Percentiles rank a stretch among this genome's conserved stretches.
Evolutionary conservation across 768 basidiomycete species (phyloP).

Genomic region (Guyanaporus albipodus): DNA sequence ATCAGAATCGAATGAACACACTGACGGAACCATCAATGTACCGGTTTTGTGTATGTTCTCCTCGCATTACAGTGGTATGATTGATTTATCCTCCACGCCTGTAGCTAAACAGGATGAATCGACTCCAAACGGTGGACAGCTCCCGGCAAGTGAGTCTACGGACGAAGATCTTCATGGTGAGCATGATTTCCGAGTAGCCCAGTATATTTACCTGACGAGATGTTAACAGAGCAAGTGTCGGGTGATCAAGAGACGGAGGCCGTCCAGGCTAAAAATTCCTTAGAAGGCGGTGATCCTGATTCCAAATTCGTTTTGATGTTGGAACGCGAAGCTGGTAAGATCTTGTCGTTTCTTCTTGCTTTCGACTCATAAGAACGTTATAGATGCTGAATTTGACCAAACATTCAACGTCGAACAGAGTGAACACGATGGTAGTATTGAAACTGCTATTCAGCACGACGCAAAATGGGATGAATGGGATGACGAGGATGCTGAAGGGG

Average conservation of each 20-base stretch:
- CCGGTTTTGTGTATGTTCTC: not conserved
- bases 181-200: not conserved
- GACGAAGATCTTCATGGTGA: constrained; percentile 8
- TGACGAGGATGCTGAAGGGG: constrained; percentile 43
- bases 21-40: not conserved
- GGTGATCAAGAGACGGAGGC: constrained; percentile 13
- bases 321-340: constrained; percentile 31
- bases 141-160: constrained; percentile 1
- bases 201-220: constrained; percentile 1
- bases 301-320: constrained; percentile 24
- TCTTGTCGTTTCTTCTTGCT: not conserved
- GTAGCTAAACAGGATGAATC: constrained; percentile 8
- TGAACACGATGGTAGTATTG: constrained; percentile 17
- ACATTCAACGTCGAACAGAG: constrained; percentile 16
- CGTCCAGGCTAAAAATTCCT: constrained; percentile 2
- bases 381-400: constrained; percentile 27
- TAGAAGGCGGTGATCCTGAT: constrained; percentile 27
- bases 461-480: constrained; percentile 31
- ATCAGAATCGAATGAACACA: not conserved
- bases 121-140: not conserved
- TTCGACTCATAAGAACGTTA: constrained; percentile 6
- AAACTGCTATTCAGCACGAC: constrained; percentile 12
- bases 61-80: not conserved
- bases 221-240: constrained; percentile 3
- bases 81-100: constrained; percentile 5